Evolutionary conservation across 805 yeast genomes (phyloP).

Genomic region (Starmerella khaoyaiensis): DNA sequence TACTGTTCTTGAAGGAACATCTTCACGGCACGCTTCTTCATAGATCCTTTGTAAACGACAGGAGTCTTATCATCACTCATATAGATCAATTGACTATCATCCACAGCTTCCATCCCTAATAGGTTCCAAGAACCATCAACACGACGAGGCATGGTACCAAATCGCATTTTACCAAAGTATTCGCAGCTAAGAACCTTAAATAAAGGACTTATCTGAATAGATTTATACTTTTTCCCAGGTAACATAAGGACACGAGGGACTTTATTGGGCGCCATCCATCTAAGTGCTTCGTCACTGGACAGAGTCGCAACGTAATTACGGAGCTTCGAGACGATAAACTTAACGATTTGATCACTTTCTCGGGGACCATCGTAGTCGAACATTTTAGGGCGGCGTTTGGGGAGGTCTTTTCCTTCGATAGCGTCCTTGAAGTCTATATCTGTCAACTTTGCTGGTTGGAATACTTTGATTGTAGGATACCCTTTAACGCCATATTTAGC

Average conservation of each 20-base stretch:
- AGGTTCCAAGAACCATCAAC: conserved; percentile 22
- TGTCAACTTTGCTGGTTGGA: conserved; percentile 63
- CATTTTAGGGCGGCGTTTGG: conserved; percentile 20
- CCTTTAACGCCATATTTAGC: conserved; percentile 53
- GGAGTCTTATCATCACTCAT: conserved; percentile 21
- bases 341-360: conserved; percentile 21
- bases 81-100: conserved; percentile 22
- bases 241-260: conserved; percentile 24
- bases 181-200: conserved; percentile 25
- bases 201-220: conserved; percentile 23
- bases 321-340: conserved; percentile 22
- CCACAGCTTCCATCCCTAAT: conserved; percentile 19
- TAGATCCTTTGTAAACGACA: conserved; percentile 24
- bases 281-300: conserved; percentile 16
- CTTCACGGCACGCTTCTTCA: conserved; percentile 21
- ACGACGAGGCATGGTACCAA: conserved; percentile 24
- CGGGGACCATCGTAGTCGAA: conserved; percentile 27
- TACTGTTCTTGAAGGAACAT: conserved; percentile 24
- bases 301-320: conserved; percentile 25
- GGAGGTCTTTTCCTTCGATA: conserved; percentile 20
- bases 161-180: conserved; percentile 23
- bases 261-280: conserved; percentile 21
- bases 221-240: conserved; percentile 22
- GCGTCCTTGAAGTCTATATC: conserved; percentile 21
- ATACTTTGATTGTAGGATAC: conserved; percentile 72